Evolutionary conservation across 1,284 basidiomycete species (phyloP), one percentile per base, ranked within the genome.

Genomic region (Albatrellus sp.): DNA sequence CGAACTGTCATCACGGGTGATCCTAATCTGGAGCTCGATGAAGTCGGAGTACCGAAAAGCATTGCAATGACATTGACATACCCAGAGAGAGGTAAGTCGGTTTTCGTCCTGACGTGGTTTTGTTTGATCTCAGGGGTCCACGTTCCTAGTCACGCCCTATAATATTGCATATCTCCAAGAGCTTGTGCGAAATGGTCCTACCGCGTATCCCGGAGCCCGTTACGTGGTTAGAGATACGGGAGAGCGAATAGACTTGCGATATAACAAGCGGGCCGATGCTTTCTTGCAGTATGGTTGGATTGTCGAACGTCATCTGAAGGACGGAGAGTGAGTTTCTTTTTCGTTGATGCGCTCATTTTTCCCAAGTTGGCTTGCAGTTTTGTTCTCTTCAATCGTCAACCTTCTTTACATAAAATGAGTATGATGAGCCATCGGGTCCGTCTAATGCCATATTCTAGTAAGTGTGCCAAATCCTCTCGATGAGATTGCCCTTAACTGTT

Each of bases 361-460:
- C 47, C 45, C 14, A 7, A 40, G 19, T 41, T 7, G 5, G 13
- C 31, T 20, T 31, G 16, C 52, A 92, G 90, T 60, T 97, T 77
- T 57, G 90, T 98, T 31, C 68, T 98, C 42, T 98, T 99, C 73
- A 98, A 98, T 64, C 93, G 96, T 51, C 96, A 98, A 60, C 96
- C 96, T 2, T 90, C 83, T 73, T 65, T 98, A 63, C 96, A 99
- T 67, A 99, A 98, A 67, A 98, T 98, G 96, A 94, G 90, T 72
- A 98, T 98, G 96, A 98, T 98, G 96, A 91, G 90, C 63, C 96
- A 99, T 69, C 80, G 96, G 35, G 89, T 98, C 42, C 91, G 90
- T 60, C 70, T 99, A 47, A 97, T 98, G 93, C 89, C 90, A 31
- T 98, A 98, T 65, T 98, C 96, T 24, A 98, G 89, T 92, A 59